Evolutionary conservation across 1,284 basidiomycete species (phyloP).

Genomic region (Fomitopsis schrenkii): DNA sequence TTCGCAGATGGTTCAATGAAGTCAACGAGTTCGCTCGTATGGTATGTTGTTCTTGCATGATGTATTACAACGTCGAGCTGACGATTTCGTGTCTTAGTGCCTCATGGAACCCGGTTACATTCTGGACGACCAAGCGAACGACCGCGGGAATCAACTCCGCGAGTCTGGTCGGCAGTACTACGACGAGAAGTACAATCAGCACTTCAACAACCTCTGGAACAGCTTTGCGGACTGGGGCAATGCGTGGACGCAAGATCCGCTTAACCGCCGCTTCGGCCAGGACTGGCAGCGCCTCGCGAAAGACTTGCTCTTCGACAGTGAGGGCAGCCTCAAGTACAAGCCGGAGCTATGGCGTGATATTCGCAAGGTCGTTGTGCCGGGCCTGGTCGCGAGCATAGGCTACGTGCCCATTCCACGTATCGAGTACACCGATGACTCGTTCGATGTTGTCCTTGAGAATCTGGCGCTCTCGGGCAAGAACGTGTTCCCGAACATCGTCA

Average conservation of each 20-base stretch:
- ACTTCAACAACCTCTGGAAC: conserved; percentile 82
- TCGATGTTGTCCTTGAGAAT: conserved; percentile 93
- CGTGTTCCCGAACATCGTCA: conserved; percentile 78
- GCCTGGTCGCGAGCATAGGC: conserved; percentile 73
- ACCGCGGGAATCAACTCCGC: conserved; percentile 54
- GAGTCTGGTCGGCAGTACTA: conserved; percentile 77
- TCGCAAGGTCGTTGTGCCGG: conserved; percentile 77
- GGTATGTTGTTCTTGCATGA: neutral
- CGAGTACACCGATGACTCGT: conserved; percentile 85
- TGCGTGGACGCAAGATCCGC: conserved; percentile 80
- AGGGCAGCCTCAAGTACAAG: conserved; percentile 88
- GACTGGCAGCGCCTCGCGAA: conserved; percentile 82
- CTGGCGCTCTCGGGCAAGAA: conserved; percentile 84
- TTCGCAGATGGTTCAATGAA: conserved; percentile 74
- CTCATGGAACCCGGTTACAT: conserved; percentile 89
- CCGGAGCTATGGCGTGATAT: conserved; percentile 86
- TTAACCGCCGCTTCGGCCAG: conserved; percentile 77
- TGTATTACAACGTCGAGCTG: neutral
- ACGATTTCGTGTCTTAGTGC: conserved; percentile 31
- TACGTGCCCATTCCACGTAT: conserved; percentile 90
- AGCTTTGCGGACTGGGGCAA: conserved; percentile 73
- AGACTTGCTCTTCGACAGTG: conserved; percentile 52
- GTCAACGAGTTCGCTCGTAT: conserved; percentile 62
- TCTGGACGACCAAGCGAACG: conserved; percentile 72
- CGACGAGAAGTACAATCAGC: conserved; percentile 78